Percentiles rank a stretch among this genome's conserved stretches.
phyloP scores from a whole-genome alignment of 2,329 filamentous ascomycete species.

The Endocalyx cinctus region DNA sequence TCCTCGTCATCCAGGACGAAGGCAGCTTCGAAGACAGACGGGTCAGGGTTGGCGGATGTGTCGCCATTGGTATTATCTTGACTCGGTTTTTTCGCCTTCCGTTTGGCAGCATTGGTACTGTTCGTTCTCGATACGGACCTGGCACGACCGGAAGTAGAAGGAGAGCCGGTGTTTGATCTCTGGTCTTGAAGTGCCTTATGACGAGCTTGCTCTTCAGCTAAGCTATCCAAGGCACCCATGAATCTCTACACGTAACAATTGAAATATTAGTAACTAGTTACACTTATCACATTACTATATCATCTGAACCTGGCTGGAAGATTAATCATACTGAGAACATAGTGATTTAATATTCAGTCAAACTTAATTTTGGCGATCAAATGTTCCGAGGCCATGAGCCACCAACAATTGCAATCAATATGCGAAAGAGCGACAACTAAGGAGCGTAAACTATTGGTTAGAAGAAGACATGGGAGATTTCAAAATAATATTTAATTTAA shows the following conservation, averaged over 20 bases:
- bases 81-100: conserved; percentile 36
- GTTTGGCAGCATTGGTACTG: conserved; percentile 31
- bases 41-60: conserved; percentile 61
- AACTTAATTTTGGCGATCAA: too few species aligned
- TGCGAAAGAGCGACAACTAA: too few species aligned
- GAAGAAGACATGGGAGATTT: too few species aligned
- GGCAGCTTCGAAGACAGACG: conserved; percentile 79
- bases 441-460: too few species aligned
- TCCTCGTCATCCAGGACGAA: conserved; percentile 89
- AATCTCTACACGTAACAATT: conserved; percentile 64
- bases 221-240: conserved; percentile 80
- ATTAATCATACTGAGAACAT: conserved; percentile 26
- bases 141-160: conserved; percentile 39
- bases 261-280: too few species aligned
- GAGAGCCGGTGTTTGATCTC: conserved; percentile 37
- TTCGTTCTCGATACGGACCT: conserved; percentile 37
- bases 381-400: conserved; percentile 15
- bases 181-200: conserved; percentile 52
- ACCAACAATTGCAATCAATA: too few species aligned
- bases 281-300: too few species aligned
- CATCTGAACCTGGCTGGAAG: too few species aligned
- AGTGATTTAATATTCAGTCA: conserved; percentile 10
- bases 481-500: too few species aligned
- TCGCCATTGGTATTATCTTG: conserved; percentile 34
- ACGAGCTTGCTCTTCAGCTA: conserved; percentile 86